Base-by-base conservation (phyloP, 2,329 filamentous ascomycete species). In the Ustulina deusta region DNA sequence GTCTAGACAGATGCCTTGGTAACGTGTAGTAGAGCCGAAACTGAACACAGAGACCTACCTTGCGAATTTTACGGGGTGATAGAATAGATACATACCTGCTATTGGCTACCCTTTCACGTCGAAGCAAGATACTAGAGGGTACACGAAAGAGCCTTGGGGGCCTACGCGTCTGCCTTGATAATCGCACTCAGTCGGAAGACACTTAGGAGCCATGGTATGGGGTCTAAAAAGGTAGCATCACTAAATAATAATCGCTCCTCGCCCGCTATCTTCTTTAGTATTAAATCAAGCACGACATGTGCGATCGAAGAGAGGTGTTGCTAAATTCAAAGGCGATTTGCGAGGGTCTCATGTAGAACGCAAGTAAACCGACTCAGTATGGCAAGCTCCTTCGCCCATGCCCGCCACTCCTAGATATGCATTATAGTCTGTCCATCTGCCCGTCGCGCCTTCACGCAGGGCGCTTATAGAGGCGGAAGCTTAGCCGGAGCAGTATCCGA, bases 401-500 rank as follows among this genome's bases (percentile, higher is more conserved):
- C 13, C 6, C 11, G 25, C 38, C n/a, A 22, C 25, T n/a, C 17
- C 27, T 34, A 25, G 9, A 10, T 27, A 36, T 29, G 22, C 20
- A 36, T 29, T 34, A 20, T 25, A 27, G 9, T 22, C 7, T 20
- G 5, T 29, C n/a, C 49, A 13, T 22, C 32, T 4, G 13, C 7
- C 27, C 15, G 29, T 25, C 17, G 2, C 29, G 40, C 48, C 20
- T 17, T 25, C n/a, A 29, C 27, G 34, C 20, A 2, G 32, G 13
- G 20, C n/a, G 25, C 7, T 5, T 29, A n/a, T n/a, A 25, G n/a
- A 42, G 9, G n/a, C 6, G 20, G 11, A 0, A 46, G 38, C 38
- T 58, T 54, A 71, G 27, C 71, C 71, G 36, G 74, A 75, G 69
- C 73, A 75, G 56, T 71, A 73, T 3, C 72, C 75, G 54, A 63